phyloP scores from a whole-genome alignment of 2,329 filamentous ascomycete genomes.

The Paracoccidioides brasiliensis region DNA sequence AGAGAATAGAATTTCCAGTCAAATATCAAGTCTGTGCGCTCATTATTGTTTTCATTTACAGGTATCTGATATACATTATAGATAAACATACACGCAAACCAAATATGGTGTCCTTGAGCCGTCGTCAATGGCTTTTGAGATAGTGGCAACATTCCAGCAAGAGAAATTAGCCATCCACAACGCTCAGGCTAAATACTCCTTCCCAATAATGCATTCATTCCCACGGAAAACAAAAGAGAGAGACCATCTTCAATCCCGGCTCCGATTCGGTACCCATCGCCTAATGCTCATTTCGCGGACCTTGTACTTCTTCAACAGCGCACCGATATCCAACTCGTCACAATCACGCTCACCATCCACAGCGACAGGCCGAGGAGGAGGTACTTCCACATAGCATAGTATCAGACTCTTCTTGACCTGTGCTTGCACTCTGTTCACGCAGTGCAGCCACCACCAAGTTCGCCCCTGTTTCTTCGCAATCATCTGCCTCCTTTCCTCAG shows the following conservation, averaged over 20 bases:
- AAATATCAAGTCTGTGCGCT: no score
- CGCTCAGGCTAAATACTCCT: not conserved
- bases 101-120: no score
- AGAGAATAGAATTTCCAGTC: no score
- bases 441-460: constrained; percentile 53
- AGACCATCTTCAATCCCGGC: constrained; percentile 39
- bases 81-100: no score
- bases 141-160: no score
- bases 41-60: no score
- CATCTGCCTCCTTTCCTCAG: constrained; percentile 35
- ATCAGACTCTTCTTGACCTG: constrained; percentile 86
- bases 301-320: constrained; percentile 54
- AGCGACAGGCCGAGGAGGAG: constrained; percentile 44
- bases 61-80: no score
- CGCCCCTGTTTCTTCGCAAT: constrained; percentile 35
- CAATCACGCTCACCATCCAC: constrained; percentile 29
- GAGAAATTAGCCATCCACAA: not conserved
- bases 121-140: no score
- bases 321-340: constrained; percentile 42
- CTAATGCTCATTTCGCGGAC: constrained; percentile 69
- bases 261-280: constrained; percentile 76
- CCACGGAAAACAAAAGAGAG: not conserved
- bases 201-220: not conserved
- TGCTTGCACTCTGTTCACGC: constrained; percentile 74
- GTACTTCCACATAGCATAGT: constrained; percentile 82